Evolutionary conservation across 2,329 filamentous ascomycete genomes (phyloP).

Genomic region (Sodiomyces alkalinus): DNA sequence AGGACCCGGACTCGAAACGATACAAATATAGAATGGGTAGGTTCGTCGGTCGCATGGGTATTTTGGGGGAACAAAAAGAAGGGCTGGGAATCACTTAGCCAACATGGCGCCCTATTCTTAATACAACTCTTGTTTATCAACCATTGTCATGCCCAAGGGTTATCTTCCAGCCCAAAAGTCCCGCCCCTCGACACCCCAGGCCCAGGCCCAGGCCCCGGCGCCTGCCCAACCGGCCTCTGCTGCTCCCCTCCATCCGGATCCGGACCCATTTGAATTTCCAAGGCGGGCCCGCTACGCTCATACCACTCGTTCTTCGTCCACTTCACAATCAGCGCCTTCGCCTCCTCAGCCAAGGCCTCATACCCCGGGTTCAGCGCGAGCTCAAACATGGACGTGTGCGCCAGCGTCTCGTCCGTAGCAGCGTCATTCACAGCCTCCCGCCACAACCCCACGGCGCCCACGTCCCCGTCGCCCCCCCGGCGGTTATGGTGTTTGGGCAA

Average conservation of each 20-base stretch:
- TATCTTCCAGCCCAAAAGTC: slow-evolving; percentile 1
- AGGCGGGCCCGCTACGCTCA: slow-evolving; percentile 33
- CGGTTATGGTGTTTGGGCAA: slow-evolving; percentile 52
- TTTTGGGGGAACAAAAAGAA: slow-evolving; percentile 1
- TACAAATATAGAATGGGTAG: not conserved
- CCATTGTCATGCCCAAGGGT: slow-evolving; percentile 2
- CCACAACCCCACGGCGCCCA: slow-evolving; percentile 41
- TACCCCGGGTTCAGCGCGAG: slow-evolving; percentile 59
- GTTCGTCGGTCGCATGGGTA: no score
- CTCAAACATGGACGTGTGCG: slow-evolving; percentile 76
- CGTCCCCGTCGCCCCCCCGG: no score
- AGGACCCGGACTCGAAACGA: no score
- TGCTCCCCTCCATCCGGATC: slow-evolving; percentile 7
- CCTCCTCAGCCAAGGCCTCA: slow-evolving; percentile 47
- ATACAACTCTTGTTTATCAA: no score
- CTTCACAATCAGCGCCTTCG: slow-evolving; percentile 45
- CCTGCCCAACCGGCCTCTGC: slow-evolving; percentile 1
- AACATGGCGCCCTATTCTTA: no score
- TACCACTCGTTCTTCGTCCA: slow-evolving; percentile 59
- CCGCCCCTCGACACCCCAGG: no score
- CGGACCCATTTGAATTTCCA: no score
- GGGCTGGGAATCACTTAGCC: slow-evolving; percentile 5
- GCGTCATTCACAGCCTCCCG: slow-evolving; percentile 61
- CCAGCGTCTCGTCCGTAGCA: slow-evolving; percentile 61
- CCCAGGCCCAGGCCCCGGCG: no score